A percentile compares a stretch with the other conserved stretches of the same genome.
Evolutionary conservation across 306 rosid genomes (phyloP).

Genomic region (Trifolium fragiferum): DNA sequence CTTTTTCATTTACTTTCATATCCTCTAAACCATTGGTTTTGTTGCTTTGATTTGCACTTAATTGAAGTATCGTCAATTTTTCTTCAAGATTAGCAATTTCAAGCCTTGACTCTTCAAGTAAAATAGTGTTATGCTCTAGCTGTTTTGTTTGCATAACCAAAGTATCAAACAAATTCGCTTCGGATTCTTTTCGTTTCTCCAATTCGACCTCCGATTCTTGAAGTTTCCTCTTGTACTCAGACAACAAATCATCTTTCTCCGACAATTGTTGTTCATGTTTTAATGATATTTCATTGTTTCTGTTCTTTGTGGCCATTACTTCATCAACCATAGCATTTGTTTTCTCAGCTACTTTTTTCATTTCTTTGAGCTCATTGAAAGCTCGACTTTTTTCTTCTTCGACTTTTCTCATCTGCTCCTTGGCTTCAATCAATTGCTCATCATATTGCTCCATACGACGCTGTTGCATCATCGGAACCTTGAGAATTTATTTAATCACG

Average conservation of each 20-base stretch:
- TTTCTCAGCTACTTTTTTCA: slow-evolving; percentile 17
- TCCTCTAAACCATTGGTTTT: background rate
- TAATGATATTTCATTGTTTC: background rate
- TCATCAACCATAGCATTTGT: slow-evolving; percentile 44
- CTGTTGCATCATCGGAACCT: slow-evolving; percentile 40
- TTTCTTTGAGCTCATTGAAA: slow-evolving; percentile 40
- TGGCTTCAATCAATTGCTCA: slow-evolving; percentile 18
- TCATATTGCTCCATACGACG: slow-evolving; percentile 25
- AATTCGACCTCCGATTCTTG: slow-evolving; percentile 59
- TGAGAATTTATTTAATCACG: slow-evolving; percentile 14
- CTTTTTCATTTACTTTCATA: slow-evolving; percentile 33
- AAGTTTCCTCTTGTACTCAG: slow-evolving; percentile 43
- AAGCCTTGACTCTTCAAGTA: slow-evolving; percentile 63
- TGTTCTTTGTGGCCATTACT: slow-evolving; percentile 22
- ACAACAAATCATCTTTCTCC: slow-evolving; percentile 38
- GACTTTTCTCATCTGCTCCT: slow-evolving; percentile 28
- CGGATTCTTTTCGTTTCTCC: slow-evolving; percentile 57
- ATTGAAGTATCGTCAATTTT: slow-evolving; percentile 41
- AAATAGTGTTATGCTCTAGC: slow-evolving; percentile 60
- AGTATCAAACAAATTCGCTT: slow-evolving; percentile 59
- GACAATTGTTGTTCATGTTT: slow-evolving; percentile 39
- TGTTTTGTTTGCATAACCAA: slow-evolving; percentile 64
- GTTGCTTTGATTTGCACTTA: background rate
- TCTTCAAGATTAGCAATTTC: slow-evolving; percentile 55
- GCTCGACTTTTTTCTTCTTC: slow-evolving; percentile 54